These are phyloP conservation scores for Jatropha podagrica DNA, from an alignment of 441 rosid species.

Conservation along the genomic window DNA sequence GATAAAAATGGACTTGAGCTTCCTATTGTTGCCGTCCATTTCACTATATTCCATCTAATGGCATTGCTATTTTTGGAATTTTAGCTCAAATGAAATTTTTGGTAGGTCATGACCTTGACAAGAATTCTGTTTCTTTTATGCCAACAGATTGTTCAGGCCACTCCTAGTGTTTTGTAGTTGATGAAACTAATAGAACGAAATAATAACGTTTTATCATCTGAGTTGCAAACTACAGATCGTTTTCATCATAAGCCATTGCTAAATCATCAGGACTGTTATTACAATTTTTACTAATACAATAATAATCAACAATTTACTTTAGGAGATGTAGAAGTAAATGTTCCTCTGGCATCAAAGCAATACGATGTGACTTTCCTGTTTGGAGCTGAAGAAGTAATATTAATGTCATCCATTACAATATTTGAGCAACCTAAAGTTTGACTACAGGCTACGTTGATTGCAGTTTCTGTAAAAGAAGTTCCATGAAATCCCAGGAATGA, in stretches of 20 bases:
- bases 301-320: too few species aligned
- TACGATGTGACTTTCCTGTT: conserved; percentile 18
- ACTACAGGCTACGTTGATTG: conserved; percentile 43
- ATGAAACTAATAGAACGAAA: too few species aligned
- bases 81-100: conserved; percentile 52
- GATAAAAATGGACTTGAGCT: conserved; percentile 51
- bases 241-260: too few species aligned
- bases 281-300: too few species aligned
- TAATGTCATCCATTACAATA: conserved; percentile 31
- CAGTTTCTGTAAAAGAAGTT: conserved; percentile 40
- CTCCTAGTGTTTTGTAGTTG: not conserved
- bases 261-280: too few species aligned
- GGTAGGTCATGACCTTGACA: conserved; percentile 54
- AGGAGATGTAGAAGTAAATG: too few species aligned
- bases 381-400: conserved; percentile 29
- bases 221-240: too few species aligned
- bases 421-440: conserved; percentile 33
- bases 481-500: conserved; percentile 35
- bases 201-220: too few species aligned
- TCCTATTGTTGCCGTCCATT: conserved; percentile 67
- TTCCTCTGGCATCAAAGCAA: conserved; percentile 34
- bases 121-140: conserved; percentile 45
- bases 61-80: conserved; percentile 46
- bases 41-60: conserved; percentile 44
- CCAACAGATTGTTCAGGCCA: conserved; percentile 47